Evolutionary conservation across 139 green algal species (phyloP).

Genomic region (Chlorella vulgaris): DNA sequence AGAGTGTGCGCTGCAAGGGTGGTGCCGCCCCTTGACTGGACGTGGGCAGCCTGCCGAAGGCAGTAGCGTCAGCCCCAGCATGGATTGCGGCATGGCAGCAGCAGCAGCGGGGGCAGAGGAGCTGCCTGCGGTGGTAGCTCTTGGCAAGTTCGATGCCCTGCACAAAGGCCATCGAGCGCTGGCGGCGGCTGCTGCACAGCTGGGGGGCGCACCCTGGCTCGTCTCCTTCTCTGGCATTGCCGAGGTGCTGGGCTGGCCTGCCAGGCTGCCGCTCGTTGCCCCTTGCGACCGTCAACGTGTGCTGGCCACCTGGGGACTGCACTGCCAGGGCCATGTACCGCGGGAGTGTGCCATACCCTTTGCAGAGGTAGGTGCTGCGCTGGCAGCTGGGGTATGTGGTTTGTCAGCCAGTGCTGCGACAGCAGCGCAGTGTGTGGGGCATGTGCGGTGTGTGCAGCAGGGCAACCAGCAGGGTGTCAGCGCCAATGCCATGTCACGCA

Average conservation of each 20-base stretch:
- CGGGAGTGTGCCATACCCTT: conserved; percentile 85
- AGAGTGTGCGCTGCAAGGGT: background rate
- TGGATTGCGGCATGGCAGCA: too few relatives aligned
- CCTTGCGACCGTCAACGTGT: conserved; percentile 70
- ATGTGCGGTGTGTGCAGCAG: too few relatives aligned
- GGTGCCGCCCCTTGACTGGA: background rate
- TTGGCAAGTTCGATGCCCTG: conserved; percentile 96
- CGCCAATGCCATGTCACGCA: background rate
- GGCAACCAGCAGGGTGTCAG: too few relatives aligned
- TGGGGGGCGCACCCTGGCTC: conserved; percentile 66
- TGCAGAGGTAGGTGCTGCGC: conserved; percentile 50
- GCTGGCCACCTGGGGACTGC: conserved; percentile 67
- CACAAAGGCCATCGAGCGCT: conserved; percentile 86
- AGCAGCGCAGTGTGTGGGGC: too few relatives aligned
- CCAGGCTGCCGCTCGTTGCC: conserved; percentile 78
- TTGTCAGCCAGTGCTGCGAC: background rate
- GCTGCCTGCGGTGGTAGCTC: conserved; percentile 63
- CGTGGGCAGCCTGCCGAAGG: background rate
- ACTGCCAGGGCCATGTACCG: conserved; percentile 51
- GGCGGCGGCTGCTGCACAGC: conserved; percentile 50
- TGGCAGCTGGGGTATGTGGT: background rate
- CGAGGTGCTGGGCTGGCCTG: conserved; percentile 75
- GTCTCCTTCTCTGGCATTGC: conserved; percentile 90
- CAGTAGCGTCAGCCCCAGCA: background rate
- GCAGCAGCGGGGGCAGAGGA: background rate